Evolutionary conservation across 2,329 filamentous ascomycete genomes (phyloP).

Genomic region (Dactylellina parvicollis): DNA sequence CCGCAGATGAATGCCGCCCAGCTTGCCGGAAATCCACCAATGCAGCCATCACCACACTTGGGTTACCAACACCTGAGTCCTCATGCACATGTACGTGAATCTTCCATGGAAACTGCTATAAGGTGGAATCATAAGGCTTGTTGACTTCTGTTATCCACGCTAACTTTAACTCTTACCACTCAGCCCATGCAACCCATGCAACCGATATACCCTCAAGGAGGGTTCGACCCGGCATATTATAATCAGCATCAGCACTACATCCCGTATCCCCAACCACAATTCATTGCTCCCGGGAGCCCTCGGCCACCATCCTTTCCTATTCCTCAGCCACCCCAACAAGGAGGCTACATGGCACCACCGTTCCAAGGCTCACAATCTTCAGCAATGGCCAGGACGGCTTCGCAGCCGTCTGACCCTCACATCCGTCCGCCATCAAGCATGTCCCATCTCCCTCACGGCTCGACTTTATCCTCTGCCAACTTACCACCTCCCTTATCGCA

Average conservation of each 20-base stretch:
- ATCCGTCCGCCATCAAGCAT: constrained; percentile 72
- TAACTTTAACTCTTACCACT: not conserved
- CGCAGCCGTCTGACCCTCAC: constrained; percentile 72
- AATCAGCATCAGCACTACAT: constrained; percentile 45
- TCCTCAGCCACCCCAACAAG: constrained; percentile 64
- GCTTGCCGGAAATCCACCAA: constrained; percentile 73
- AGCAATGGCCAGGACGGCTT: constrained; percentile 82
- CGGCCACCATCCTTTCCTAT: constrained; percentile 64
- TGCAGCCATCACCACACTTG: constrained; percentile 70
- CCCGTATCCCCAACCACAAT: constrained; percentile 56
- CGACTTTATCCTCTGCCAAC: constrained; percentile 61
- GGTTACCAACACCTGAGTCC: constrained; percentile 65
- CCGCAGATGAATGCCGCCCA: constrained; percentile 73
- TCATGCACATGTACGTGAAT: constrained; percentile 55
- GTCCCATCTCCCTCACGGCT: constrained; percentile 70
- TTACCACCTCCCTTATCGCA: constrained; percentile 63
- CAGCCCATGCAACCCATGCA: constrained; percentile 48
- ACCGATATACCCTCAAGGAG: constrained; percentile 45
- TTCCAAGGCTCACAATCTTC: constrained; percentile 68
- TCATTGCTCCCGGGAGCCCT: constrained; percentile 64
- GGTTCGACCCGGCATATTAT: constrained; percentile 59
- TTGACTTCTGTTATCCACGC: too few species aligned
- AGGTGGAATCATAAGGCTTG: too few species aligned
- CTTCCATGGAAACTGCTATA: too few species aligned
- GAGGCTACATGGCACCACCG: constrained; percentile 64